These are phyloP conservation scores for Pseudocercospora musae DNA, from an alignment of 2,329 filamentous ascomycete species.

Conservation along the genomic window DNA sequence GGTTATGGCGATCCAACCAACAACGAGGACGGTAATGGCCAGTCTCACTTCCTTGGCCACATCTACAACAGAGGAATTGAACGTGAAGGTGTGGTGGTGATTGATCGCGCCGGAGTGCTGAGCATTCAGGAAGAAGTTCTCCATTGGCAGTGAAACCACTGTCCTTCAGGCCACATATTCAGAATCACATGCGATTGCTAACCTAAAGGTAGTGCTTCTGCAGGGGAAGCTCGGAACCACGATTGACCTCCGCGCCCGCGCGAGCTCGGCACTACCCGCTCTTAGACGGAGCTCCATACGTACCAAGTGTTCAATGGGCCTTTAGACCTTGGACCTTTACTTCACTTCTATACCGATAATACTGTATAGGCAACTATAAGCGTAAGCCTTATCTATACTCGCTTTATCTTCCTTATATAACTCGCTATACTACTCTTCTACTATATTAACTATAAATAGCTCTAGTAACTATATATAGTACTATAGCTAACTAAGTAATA, in stretches of 20 bases:
- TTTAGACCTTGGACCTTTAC: no score
- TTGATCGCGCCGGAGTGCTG: conserved; percentile 35
- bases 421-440: no score
- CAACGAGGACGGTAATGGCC: conserved; percentile 49
- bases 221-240: background rate
- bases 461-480: no score
- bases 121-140: conserved; percentile 33
- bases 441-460: no score
- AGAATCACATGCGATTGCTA: background rate
- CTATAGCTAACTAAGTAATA: no score
- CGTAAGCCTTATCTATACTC: no score
- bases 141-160: conserved; percentile 24
- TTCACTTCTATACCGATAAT: no score
- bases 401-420: no score
- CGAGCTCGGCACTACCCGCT: background rate
- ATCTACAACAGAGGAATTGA: conserved; percentile 48
- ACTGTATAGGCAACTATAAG: no score
- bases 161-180: conserved; percentile 1
- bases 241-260: background rate
- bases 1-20: conserved; percentile 33
- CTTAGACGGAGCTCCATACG: no score
- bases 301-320: no score
- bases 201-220: background rate
- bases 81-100: conserved; percentile 51
- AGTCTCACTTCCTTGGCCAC: conserved; percentile 52